A percentile compares a stretch with the other conserved stretches of the same genome.
Evolutionary conservation across 2,329 filamentous ascomycete genomes (phyloP).

Genomic region (Chaetomiaceae sp.): DNA sequence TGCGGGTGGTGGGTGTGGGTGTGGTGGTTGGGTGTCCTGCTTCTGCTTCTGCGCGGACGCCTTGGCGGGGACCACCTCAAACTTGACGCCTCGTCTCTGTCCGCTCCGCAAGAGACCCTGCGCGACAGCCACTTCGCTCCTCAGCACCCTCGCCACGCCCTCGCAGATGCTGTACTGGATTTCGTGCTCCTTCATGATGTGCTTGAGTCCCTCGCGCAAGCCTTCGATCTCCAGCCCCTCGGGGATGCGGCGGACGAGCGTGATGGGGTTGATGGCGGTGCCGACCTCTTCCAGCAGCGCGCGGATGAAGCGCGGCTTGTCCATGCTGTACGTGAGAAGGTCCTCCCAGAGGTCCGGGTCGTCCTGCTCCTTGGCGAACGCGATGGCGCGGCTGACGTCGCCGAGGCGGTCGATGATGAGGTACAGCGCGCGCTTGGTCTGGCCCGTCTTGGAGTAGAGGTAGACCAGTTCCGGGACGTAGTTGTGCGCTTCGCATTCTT

Average conservation of each 20-base stretch:
- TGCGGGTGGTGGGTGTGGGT: not conserved
- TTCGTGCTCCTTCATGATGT: conserved; percentile 93
- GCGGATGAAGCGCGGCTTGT: conserved; percentile 91
- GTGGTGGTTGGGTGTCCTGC: conserved; percentile 22
- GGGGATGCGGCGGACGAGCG: conserved; percentile 82
- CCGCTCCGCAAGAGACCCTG: conserved; percentile 77
- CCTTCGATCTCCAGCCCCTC: conserved; percentile 91
- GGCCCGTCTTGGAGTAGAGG: conserved; percentile 88
- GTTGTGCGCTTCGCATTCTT: conserved; percentile 72
- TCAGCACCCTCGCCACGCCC: conserved; percentile 79
- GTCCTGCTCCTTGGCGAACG: conserved; percentile 89
- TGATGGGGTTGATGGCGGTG: conserved; percentile 87
- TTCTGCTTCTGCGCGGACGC: too few relatives aligned
- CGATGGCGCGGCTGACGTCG: conserved; percentile 87
- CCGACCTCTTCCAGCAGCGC: conserved; percentile 90
- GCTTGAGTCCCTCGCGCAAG: conserved; percentile 77
- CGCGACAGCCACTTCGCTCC: conserved; percentile 78
- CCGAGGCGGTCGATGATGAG: conserved; percentile 91
- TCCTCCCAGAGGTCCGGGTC: conserved; percentile 94
- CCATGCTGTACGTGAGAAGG: conserved; percentile 92
- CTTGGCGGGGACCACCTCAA: conserved; percentile 64
- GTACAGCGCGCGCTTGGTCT: conserved; percentile 85
- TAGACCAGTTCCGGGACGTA: conserved; percentile 94
- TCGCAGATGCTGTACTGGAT: conserved; percentile 89
- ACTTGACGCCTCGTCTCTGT: conserved; percentile 81